phyloP scores from a whole-genome alignment of 305 asterid species.

The Fraxinus sp. region DNA sequence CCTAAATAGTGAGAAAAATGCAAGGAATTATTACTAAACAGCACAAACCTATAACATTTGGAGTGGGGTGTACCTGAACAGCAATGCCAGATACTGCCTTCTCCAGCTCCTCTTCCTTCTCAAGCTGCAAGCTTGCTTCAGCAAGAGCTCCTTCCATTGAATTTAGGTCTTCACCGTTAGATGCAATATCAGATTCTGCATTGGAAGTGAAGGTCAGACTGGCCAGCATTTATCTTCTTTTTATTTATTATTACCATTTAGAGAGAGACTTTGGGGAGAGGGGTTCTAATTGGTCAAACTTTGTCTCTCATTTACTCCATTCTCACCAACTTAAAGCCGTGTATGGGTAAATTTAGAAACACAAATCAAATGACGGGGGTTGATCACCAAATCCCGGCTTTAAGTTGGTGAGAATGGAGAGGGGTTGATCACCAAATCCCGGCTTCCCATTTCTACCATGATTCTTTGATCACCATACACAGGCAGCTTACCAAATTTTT shows the following conservation, averaged over 20 bases:
- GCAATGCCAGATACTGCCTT: constrained; percentile 57
- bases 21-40: neutral
- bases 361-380: neutral
- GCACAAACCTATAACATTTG: neutral
- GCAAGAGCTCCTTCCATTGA: constrained; percentile 39
- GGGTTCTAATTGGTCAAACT: neutral
- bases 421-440: neutral
- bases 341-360: too few relatives aligned
- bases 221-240: neutral
- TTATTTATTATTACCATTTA: too few relatives aligned
- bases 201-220: neutral
- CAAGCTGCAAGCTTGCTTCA: constrained; percentile 56
- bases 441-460: neutral
- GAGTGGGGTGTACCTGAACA: constrained; percentile 48
- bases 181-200: constrained; percentile 44
- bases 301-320: neutral
- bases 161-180: constrained; percentile 31
- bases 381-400: too few relatives aligned
- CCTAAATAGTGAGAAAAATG: neutral
- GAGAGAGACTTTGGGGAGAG: neutral
- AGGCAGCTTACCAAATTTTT: neutral
- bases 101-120: constrained; percentile 79
- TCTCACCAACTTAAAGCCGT: neutral
- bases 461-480: neutral
- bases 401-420: too few relatives aligned